A percentile compares a stretch with the other conserved stretches of the same genome.
Evolutionary conservation across 2,329 filamentous ascomycete genomes (phyloP).

Genomic region (Penicillium glabrum): DNA sequence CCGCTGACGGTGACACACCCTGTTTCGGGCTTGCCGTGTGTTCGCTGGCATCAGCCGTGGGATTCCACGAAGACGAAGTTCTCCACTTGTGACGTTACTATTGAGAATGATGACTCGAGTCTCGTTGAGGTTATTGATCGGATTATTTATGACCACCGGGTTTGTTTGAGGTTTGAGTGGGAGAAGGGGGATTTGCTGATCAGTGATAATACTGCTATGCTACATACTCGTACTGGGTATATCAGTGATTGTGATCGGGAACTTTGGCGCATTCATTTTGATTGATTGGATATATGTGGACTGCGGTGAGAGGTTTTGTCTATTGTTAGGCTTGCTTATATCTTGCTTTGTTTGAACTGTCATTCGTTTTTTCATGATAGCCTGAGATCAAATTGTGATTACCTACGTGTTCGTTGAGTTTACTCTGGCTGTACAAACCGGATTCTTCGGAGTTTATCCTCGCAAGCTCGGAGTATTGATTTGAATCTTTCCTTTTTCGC

Average conservation of each 20-base stretch:
- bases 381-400: background rate
- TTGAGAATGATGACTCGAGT: slow-evolving; percentile 43
- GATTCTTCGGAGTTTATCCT: background rate
- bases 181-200: slow-evolving; percentile 56
- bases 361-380: background rate
- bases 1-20: slow-evolving; percentile 50
- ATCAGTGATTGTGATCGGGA: slow-evolving; percentile 25
- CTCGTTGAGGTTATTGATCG: slow-evolving; percentile 43
- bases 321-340: background rate
- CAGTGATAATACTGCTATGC: slow-evolving; percentile 48
- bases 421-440: background rate
- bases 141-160: slow-evolving; percentile 51
- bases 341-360: background rate
- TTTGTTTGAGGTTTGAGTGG: slow-evolving; percentile 54
- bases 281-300: slow-evolving; percentile 18
- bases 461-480: background rate
- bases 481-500: too few species aligned
- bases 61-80: slow-evolving; percentile 53
- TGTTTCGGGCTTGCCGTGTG: slow-evolving; percentile 46
- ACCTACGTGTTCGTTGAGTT: background rate
- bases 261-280: slow-evolving; percentile 28
- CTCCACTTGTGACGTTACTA: slow-evolving; percentile 46
- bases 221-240: slow-evolving; percentile 29
- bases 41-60: slow-evolving; percentile 59
- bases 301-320: background rate